phyloP scores from a whole-genome alignment of 2,329 filamentous ascomycete genomes.

The Cordyceps fumosorosea region DNA sequence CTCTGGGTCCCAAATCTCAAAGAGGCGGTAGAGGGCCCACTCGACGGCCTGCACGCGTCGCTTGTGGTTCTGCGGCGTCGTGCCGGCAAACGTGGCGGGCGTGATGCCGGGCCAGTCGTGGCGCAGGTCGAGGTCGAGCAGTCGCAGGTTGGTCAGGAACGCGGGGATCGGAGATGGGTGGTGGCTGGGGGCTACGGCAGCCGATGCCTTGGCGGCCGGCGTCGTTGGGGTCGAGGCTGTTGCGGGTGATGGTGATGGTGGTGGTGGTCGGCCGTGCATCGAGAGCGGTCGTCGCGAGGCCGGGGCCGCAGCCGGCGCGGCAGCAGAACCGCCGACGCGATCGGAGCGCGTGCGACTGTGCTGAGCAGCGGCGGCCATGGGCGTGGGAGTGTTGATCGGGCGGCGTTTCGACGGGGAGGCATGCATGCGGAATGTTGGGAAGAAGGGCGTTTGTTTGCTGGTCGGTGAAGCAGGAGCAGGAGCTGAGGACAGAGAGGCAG shows the following conservation, averaged over 20 bases:
- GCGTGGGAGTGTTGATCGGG: background rate
- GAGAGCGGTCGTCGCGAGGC: conserved; percentile 7
- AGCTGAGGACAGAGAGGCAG: background rate
- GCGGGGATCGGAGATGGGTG: background rate
- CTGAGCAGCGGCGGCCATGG: conserved; percentile 10
- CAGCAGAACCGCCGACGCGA: background rate
- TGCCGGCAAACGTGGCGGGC: conserved; percentile 62
- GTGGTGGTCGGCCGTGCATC: background rate
- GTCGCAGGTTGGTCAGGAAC: conserved; percentile 78
- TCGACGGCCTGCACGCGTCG: conserved; percentile 76
- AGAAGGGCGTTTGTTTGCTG: background rate
- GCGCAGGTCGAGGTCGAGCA: conserved; percentile 70
- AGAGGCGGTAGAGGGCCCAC: conserved; percentile 86
- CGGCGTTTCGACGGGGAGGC: background rate
- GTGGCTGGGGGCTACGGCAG: background rate
- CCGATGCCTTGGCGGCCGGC: background rate
- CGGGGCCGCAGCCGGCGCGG: background rate
- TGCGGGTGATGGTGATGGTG: background rate
- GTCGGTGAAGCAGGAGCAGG: background rate
- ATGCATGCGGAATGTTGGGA: background rate
- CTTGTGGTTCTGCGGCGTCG: conserved; percentile 66
- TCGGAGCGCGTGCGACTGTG: conserved; percentile 6
- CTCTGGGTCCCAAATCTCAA: conserved; percentile 73
- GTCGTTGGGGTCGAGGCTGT: background rate
- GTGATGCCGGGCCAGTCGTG: conserved; percentile 77